Percentiles rank a stretch among this genome's conserved stretches.
These are phyloP conservation scores for Kuraishia borneana DNA, from an alignment of 805 yeast species.

Conservation along the genomic window DNA sequence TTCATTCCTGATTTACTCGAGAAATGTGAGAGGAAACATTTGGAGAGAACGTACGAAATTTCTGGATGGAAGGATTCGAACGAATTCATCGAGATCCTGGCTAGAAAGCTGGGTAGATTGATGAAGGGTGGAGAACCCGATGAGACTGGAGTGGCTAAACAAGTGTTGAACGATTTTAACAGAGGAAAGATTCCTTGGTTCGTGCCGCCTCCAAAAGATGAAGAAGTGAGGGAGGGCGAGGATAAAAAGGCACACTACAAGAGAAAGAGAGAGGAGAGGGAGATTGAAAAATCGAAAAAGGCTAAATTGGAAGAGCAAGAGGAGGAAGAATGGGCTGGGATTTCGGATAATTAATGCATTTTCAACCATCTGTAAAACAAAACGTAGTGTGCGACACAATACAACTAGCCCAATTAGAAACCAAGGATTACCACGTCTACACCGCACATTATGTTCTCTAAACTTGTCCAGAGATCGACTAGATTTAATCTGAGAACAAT, in stretches of 20 bases:
- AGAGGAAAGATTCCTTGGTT: constrained; percentile 99
- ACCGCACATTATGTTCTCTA: too few relatives aligned
- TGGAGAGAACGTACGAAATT: constrained; percentile 91
- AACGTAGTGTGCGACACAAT: too few relatives aligned
- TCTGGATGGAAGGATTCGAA: constrained; percentile 76
- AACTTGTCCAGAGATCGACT: too few relatives aligned
- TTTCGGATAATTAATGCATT: too few relatives aligned
- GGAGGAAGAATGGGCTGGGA: constrained; percentile 1
- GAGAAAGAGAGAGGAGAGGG: constrained; percentile 42
- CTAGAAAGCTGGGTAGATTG: constrained; percentile 86
- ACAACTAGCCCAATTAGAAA: too few relatives aligned
- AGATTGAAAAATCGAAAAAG: constrained; percentile 15
- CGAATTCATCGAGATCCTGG: constrained; percentile 83
- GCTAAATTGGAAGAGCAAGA: not conserved
- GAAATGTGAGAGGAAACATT: constrained; percentile 80
- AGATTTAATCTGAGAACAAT: too few relatives aligned
- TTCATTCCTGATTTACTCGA: constrained; percentile 78
- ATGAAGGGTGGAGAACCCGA: constrained; percentile 98
- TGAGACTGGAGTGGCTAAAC: constrained; percentile 85
- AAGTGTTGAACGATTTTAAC: constrained; percentile 86
- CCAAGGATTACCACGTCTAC: too few relatives aligned
- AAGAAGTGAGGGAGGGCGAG: constrained; percentile 43
- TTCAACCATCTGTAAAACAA: too few relatives aligned
- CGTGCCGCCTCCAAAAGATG: constrained; percentile 80
- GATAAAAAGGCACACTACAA: constrained; percentile 36